phyloP scores from a whole-genome alignment of 208 protist species.

The Trypanosomatidae sp. region DNA sequence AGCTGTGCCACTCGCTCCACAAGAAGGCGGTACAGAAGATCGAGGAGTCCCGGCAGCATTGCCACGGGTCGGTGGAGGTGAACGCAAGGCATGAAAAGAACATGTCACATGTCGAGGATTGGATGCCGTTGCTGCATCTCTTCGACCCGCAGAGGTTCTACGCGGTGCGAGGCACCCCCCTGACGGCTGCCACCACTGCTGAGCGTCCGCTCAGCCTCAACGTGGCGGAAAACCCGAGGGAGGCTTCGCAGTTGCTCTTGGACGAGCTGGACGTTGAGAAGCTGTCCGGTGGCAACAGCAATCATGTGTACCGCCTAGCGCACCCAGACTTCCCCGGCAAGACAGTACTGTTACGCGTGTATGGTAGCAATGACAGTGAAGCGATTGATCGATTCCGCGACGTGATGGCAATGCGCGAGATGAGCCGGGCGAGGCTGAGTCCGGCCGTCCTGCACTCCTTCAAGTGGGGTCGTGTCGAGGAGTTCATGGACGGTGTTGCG shows the following conservation, averaged over 20 bases:
- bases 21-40: conserved; percentile 58
- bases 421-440: conserved; percentile 70
- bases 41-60: conserved; percentile 24
- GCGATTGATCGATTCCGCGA: conserved; percentile 83
- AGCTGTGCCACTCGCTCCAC: conserved; percentile 73
- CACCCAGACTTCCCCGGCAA: conserved; percentile 60
- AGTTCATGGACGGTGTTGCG: conserved; percentile 74
- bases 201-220: conserved; percentile 30
- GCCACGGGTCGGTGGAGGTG: conserved; percentile 21
- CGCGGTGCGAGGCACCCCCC: conserved; percentile 21
- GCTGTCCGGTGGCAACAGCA: conserved; percentile 83
- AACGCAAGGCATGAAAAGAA: conserved; percentile 57
- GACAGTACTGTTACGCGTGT: conserved; percentile 71
- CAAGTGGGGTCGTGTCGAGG: conserved; percentile 82
- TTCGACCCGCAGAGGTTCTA: conserved; percentile 78
- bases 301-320: conserved; percentile 78
- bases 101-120: conserved; percentile 73
- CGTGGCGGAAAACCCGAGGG: conserved; percentile 32
- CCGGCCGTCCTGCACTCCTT: conserved; percentile 80
- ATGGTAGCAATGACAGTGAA: conserved; percentile 65
- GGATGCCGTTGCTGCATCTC: conserved; percentile 82
- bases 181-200: conserved; percentile 18
- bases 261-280: conserved; percentile 73
- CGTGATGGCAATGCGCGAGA: conserved; percentile 66
- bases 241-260: conserved; percentile 54